These are phyloP conservation scores for Beauveria rudraprayagi DNA, from an alignment of 2,329 filamentous ascomycete genomes.

Conservation along the genomic window DNA sequence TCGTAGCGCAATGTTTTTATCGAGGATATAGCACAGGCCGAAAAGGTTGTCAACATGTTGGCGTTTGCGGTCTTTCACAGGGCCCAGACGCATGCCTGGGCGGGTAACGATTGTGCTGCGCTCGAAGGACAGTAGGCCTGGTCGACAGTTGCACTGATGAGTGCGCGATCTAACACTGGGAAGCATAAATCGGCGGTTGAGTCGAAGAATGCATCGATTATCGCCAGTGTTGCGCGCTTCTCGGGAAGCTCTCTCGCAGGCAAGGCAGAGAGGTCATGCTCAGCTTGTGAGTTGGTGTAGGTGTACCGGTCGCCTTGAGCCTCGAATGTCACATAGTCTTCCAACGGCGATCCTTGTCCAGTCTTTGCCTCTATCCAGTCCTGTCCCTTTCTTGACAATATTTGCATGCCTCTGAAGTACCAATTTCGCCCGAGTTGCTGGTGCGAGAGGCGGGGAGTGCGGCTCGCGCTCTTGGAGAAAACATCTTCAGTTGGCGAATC, in stretches of 20 bases:
- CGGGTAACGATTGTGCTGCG: not conserved
- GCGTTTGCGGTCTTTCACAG: not conserved
- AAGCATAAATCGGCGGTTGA: not conserved
- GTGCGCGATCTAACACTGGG: constrained; percentile 5
- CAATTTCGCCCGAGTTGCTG: constrained; percentile 6
- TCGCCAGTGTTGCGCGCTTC: not conserved
- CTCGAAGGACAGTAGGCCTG: constrained; percentile 8
- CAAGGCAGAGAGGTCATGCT: not conserved
- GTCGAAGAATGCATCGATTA: not conserved
- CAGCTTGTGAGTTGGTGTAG: not conserved
- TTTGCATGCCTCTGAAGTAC: constrained; percentile 14
- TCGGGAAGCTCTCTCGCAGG: not conserved
- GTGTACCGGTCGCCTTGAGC: not conserved
- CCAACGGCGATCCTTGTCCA: not conserved
- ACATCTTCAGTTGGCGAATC: not conserved
- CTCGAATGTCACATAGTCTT: not conserved
- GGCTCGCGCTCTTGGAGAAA: not conserved
- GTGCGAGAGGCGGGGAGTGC: not conserved
- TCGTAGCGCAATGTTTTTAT: constrained; percentile 21
- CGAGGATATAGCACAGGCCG: constrained; percentile 21
- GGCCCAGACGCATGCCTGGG: constrained; percentile 14
- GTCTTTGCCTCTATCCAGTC: constrained; percentile 12
- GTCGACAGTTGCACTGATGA: constrained; percentile 4
- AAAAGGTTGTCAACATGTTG: constrained; percentile 17
- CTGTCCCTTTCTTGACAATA: constrained; percentile 10